Base-by-base conservation (phyloP, 768 basidiomycete genomes). In the Pisolithus orientalis region DNA sequence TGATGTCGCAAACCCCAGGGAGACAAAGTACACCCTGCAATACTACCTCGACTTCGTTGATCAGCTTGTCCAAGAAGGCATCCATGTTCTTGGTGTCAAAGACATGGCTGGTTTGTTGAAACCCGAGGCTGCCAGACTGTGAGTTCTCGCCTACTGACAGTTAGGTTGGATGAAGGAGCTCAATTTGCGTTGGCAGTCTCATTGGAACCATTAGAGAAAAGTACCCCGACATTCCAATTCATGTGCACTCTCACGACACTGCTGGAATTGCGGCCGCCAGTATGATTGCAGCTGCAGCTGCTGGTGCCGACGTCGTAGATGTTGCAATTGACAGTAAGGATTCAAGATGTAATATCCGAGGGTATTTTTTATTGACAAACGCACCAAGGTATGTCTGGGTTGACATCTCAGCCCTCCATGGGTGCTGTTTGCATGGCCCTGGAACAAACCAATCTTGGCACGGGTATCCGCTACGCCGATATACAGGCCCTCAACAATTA, bases 241-340 rank as follows among this genome's bases (percentile, higher is more conserved):
- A 99, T 68, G 95, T 99, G 37, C 96, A 99, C 75, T 97, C 96
- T 11, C 96, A 99, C 70, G 96, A 99, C 71, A 99, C 96, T 28
- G 96, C 96, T 48, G 96, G 96, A 71, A 98, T 99, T 62, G 90
- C 96, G 28, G 78, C 91, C 45, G 92, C 95, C n/a, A 93, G 88
- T 63, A 98, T 98, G 96, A 72, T 99, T 54, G 96, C 96, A 4
- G 83, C 82, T 24, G 96, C 96, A 3, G 85, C 87, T 9, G 96
- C 96, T n/a, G 96, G 96, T 58, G 96, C 96, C 43, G 96, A 99
- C 67, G 84, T 99, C 13, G 85, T 99, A 44, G 96, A 99, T 62
- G 93, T 98, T 50, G 96, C 96, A 39, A 98, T 99, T 64, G 96
- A 99, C 72, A 95, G 94, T 93, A 58, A 66, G 91, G 69, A 11